Base-by-base conservation (phyloP, 1,284 basidiomycete genomes). In the Stereum hirsutum region DNA sequence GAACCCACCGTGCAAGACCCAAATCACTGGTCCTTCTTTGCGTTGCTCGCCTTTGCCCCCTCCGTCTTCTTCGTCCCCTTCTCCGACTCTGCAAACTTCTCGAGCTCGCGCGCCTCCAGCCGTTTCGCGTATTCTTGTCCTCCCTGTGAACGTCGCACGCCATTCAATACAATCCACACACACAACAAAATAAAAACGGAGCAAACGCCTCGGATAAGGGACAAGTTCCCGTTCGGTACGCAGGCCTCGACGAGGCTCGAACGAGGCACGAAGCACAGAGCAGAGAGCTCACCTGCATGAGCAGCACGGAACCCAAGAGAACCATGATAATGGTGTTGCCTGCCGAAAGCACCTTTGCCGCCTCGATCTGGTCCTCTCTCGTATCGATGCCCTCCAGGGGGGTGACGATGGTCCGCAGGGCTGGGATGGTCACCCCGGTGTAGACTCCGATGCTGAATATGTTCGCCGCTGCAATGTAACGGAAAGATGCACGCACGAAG, bases 71-170 rank as follows among this genome's bases (percentile, higher is more conserved):
- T 36, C 19, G 45, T 43, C 33, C 30, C 39, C 45, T 47, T 46
- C 39, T 60, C 54, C 41, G 53, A 54, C 44, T 55, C 60, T 47
- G 73, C 68, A 39, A 73, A 46, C 48, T 66, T 71, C 27, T 70
- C 70, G 51, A 79, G 56, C 50, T 79, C 76, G 49, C 66, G 74
- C 43, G 66, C 72, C 57, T 90, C 89, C 39, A 72, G 50, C 25
- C 85, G 77, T 50, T 70, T 68, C 27, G 88, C 87, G 59, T 87
- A 93, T 66, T 89, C 88, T 58, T 93, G 89, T 25, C 90, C 90
- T 42, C 77, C 81, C 84, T 93, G 65, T 54, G 56, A 58, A 49
- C 53, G 53, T 37, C 27, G 39, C 40, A 34, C 27, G 33, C 31
- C 19, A 25, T 21, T 25, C 23, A 3, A 14, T 23, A 19, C 31